These are phyloP conservation scores for Zygoascus meyerae DNA, from an alignment of 1,139 yeast genomes.

Conservation along the genomic window DNA sequence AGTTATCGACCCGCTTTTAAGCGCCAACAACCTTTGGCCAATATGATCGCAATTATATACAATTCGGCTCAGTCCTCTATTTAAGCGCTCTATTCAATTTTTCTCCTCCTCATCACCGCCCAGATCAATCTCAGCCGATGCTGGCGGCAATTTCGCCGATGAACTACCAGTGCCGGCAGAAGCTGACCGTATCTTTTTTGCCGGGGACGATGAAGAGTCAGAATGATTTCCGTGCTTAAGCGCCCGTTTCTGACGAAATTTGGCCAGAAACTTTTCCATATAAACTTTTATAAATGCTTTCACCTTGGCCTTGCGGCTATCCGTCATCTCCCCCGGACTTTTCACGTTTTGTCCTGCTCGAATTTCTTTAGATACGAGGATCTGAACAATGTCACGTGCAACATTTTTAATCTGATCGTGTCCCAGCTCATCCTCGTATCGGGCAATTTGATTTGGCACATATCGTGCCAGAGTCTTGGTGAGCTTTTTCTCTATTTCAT, in stretches of 20 bases:
- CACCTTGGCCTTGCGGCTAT: slow-evolving; percentile 61
- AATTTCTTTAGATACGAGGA: slow-evolving; percentile 57
- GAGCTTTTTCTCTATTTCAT: slow-evolving; percentile 24
- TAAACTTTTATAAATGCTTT: slow-evolving; percentile 58
- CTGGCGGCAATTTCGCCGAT: no score
- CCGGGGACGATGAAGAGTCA: not conserved
- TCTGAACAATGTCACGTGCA: slow-evolving; percentile 68
- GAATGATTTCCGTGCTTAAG: not conserved
- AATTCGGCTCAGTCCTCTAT: no score
- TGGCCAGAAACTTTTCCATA: slow-evolving; percentile 67
- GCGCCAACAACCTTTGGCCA: no score
- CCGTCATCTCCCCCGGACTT: slow-evolving; percentile 47
- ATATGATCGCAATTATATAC: no score
- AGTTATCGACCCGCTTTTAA: no score
- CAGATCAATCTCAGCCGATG: slow-evolving; percentile 2
- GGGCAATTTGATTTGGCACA: slow-evolving; percentile 74
- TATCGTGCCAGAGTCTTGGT: slow-evolving; percentile 59
- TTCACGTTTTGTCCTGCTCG: slow-evolving; percentile 22
- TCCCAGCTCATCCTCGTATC: slow-evolving; percentile 60
- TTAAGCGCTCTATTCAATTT: not conserved
- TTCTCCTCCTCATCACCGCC: slow-evolving; percentile 3
- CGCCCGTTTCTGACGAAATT: slow-evolving; percentile 40
- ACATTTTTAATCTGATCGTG: slow-evolving; percentile 69
- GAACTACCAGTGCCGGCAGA: no score
- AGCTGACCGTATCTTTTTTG: not conserved